Evolutionary conservation across 1,139 yeast genomes (phyloP).

Genomic region (Oligophagozyma castellii): DNA sequence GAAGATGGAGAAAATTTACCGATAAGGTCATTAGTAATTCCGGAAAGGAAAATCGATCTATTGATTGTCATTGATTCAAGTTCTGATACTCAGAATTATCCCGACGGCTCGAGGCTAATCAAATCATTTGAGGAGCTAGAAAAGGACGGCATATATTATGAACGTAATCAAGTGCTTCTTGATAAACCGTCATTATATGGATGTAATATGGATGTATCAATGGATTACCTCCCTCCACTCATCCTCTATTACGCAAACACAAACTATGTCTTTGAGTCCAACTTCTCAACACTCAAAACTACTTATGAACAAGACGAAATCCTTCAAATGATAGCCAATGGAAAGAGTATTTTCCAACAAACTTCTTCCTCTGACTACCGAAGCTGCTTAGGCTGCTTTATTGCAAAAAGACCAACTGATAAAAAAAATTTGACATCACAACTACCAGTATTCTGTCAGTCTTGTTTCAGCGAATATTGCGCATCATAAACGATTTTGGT

Average conservation of each 20-base stretch:
- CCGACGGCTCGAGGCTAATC: slow-evolving; percentile 44
- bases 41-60: slow-evolving; percentile 38
- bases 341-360: slow-evolving; percentile 37
- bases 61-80: slow-evolving; percentile 54
- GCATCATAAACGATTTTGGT: slow-evolving; percentile 15
- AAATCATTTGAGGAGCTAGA: slow-evolving; percentile 21
- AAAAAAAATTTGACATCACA: slow-evolving; percentile 20
- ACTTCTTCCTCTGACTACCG: slow-evolving; percentile 31
- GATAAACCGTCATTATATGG: slow-evolving; percentile 41
- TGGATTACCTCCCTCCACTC: slow-evolving; percentile 34
- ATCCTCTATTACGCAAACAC: slow-evolving; percentile 40
- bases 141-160: slow-evolving; percentile 9
- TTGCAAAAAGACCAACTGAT: slow-evolving; percentile 43
- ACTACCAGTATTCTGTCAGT: slow-evolving; percentile 23
- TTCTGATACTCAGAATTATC: slow-evolving; percentile 45
- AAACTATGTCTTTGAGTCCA: slow-evolving; percentile 31
- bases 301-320: slow-evolving; percentile 35
- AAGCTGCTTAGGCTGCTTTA: slow-evolving; percentile 46
- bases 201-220: slow-evolving; percentile 29
- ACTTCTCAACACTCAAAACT: slow-evolving; percentile 47
- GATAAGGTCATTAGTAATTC: slow-evolving; percentile 42
- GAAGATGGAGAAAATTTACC: slow-evolving; percentile 54
- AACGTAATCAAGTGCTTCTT: slow-evolving; percentile 16
- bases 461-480: slow-evolving; percentile 31
- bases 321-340: slow-evolving; percentile 35